Evolutionary conservation across 1,284 basidiomycete species (phyloP), one percentile per base, ranked within the genome.

Genomic region (Rhodotorula sp.): DNA sequence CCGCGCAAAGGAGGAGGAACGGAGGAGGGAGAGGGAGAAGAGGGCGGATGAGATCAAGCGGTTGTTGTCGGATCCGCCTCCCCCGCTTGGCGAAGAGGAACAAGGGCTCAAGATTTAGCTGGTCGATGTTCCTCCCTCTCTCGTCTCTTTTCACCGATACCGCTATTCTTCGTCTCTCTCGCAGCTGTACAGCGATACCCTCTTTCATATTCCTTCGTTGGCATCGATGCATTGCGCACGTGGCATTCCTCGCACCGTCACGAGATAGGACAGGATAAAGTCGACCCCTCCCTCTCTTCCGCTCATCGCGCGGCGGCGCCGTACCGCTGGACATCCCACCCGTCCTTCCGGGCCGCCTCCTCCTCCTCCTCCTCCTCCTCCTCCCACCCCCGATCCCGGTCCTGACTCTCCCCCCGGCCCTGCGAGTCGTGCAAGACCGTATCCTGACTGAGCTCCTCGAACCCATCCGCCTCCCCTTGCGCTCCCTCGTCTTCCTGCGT

Each of bases 21-120:
- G 19, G 49, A 61, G 7, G 47, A 47, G 10, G 53, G 56, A 27
- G 30, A 62, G 44, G 24, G 55, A 27, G 24, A 58, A 51, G 32
- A 48, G 65, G 29, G 47, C 53, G 24, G 57, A 70, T 20, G 59
- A 55, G 36, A n/a, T 70, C 10, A 32, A 53, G 19, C 11, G 22
- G 4, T 27, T 44, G 39, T 13, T 44, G 39, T 44, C 39, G 39
- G 39, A 44, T 44, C 39, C 39, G 39, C 39, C 39, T 44, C 39
- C 39, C 11, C 9, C 39, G 13, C 39, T 44, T 44, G 30, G 20
- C 29, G 19, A 30, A 29, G 29, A 53, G 3, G 15, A 30, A 19
- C 29, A 32, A n/a, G 55, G 39, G 36, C n/a, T 56, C 2, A 24
- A 56, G 55, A 56, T 56, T n/a, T 56, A 55, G 54, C 34, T 24